Evolutionary conservation across 2,329 filamentous ascomycete species (phyloP).

Genomic region (Calonectria pseudoreteaudii): DNA sequence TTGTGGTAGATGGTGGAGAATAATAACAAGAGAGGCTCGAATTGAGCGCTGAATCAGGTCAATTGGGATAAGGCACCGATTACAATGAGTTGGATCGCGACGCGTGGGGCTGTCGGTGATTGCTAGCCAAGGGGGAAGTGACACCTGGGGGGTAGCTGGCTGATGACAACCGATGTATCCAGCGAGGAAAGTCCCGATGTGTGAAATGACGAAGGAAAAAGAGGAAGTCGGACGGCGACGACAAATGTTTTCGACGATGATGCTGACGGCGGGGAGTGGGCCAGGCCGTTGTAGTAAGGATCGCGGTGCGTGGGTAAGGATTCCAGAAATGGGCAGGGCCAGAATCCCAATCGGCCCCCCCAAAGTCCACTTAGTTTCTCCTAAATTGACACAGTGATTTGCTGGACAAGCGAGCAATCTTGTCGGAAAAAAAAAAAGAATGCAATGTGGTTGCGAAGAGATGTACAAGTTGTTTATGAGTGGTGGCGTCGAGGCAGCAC

Average conservation of each 20-base stretch:
- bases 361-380: conserved; percentile 1
- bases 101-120: not conserved
- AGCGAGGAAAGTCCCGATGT: not conserved
- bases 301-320: not conserved
- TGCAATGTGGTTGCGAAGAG: not conserved
- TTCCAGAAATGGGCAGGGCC: not conserved
- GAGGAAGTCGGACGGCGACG: not conserved
- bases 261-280: conserved; percentile 1
- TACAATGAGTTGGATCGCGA: not conserved
- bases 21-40: not conserved
- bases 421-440: not conserved
- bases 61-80: not conserved
- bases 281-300: not conserved
- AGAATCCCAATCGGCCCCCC: not conserved
- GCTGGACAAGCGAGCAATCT: not conserved
- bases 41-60: not conserved
- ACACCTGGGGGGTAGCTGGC: not conserved
- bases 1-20: not conserved
- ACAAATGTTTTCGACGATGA: not conserved
- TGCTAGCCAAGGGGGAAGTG: not conserved
- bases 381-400: not conserved
- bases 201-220: not conserved
- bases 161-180: not conserved
- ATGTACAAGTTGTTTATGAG: conserved; percentile 6
- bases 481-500: not conserved